Percentiles rank a stretch among this genome's conserved stretches.
Evolutionary conservation across 495 filamentous ascomycete species (phyloP).

Genomic region (Pyronema domesticum): DNA sequence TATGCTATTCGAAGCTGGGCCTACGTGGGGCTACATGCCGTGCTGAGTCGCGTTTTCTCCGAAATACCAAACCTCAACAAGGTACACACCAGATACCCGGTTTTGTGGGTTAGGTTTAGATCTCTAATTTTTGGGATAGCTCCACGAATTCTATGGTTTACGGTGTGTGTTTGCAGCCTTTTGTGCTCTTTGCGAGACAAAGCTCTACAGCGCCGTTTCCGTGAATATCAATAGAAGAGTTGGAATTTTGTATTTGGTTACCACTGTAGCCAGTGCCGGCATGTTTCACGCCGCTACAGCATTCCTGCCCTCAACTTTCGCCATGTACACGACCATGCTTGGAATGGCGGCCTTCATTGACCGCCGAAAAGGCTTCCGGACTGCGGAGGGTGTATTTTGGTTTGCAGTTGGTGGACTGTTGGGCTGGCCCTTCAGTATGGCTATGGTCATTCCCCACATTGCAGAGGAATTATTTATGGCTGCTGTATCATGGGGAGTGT

Average conservation of each 20-base stretch:
- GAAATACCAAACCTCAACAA: slow-evolving; percentile 42
- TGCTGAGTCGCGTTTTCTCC: slow-evolving; percentile 45
- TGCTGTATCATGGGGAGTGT: slow-evolving; percentile 37
- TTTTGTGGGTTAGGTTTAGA: neutral
- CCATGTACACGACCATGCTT: slow-evolving; percentile 86
- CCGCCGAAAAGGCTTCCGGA: slow-evolving; percentile 55
- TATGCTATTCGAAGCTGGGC: slow-evolving; percentile 94
- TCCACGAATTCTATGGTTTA: slow-evolving; percentile 71
- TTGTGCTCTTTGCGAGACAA: slow-evolving; percentile 65
- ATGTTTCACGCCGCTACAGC: slow-evolving; percentile 82
- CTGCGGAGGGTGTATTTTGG: slow-evolving; percentile 71
- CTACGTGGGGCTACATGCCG: slow-evolving; percentile 71
- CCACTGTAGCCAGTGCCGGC: slow-evolving; percentile 60
- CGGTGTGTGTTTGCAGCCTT: slow-evolving; percentile 52
- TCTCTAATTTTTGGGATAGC: slow-evolving; percentile 27
- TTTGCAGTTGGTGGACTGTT: slow-evolving; percentile 77
- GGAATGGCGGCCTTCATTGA: slow-evolving; percentile 80
- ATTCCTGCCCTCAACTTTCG: slow-evolving; percentile 85
- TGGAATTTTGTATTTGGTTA: slow-evolving; percentile 62
- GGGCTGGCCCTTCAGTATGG: slow-evolving; percentile 89
- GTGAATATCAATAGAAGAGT: slow-evolving; percentile 58
- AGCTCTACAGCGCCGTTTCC: slow-evolving; percentile 60
- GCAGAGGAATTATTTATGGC: slow-evolving; percentile 56
- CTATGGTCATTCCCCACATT: slow-evolving; percentile 64
- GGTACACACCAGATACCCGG: slow-evolving; percentile 14